Conservation (phyloP, 2,329 filamentous ascomycete species). For the Ophiocordyceps robertsii region DNA sequence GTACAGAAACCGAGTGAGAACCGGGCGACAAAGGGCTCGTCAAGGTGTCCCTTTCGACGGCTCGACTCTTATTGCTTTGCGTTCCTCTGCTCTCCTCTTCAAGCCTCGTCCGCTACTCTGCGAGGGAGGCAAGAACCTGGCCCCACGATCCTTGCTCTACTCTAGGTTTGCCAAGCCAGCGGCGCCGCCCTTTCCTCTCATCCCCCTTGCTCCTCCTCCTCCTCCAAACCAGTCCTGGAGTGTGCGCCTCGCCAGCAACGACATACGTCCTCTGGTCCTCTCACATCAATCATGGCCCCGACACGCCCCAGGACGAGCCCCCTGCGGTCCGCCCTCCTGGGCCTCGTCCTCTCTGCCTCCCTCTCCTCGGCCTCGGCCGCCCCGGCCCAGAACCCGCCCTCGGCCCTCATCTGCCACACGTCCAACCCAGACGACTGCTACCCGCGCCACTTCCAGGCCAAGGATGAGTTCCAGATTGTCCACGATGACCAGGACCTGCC, state of each 20-base stretch:
- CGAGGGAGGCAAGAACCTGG: too few species aligned
- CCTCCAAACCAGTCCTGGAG: too few species aligned
- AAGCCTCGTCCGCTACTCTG: too few species aligned
- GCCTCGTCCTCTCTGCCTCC: conserved; percentile 13
- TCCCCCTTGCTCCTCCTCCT: not conserved
- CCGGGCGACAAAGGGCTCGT: not conserved
- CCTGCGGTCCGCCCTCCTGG: not conserved
- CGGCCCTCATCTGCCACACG: conserved; percentile 53
- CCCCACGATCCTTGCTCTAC: too few species aligned
- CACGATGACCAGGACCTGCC: conserved; percentile 53
- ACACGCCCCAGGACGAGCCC: not conserved
- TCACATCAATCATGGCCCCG: not conserved
- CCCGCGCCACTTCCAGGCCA: conserved; percentile 48
- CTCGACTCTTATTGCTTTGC: too few species aligned
- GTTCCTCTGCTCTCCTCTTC: too few species aligned
- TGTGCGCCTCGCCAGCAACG: too few species aligned
- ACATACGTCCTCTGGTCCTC: too few species aligned
- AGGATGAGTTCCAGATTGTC: conserved; percentile 49
- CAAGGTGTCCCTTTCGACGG: too few species aligned
- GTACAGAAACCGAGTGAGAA: not conserved
- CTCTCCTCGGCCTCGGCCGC: conserved; percentile 10
- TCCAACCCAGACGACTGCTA: conserved; percentile 49
- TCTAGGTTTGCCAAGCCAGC: too few species aligned
- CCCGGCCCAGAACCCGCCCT: conserved; percentile 21
- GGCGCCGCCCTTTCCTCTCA: too few species aligned